These are phyloP conservation scores for Thielaviopsis musarum DNA, from an alignment of 2,329 filamentous ascomycete genomes.

Conservation along the genomic window DNA sequence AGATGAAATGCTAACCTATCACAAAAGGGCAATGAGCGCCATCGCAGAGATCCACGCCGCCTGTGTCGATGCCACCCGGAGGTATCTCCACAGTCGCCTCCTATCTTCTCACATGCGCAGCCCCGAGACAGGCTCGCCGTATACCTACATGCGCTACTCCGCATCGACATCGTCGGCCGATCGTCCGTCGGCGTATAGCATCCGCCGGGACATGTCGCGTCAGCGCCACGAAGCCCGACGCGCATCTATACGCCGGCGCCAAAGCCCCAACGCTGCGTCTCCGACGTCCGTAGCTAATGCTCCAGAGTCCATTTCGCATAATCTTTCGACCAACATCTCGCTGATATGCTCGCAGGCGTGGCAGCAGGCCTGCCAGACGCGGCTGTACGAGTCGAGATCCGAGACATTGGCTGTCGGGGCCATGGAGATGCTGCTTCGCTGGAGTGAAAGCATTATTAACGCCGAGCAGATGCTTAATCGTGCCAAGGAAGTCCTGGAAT, in stretches of 20 bases:
- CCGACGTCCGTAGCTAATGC: background rate
- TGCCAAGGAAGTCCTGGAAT: background rate
- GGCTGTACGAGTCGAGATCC: slow-evolving; percentile 17
- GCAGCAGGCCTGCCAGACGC: slow-evolving; percentile 18
- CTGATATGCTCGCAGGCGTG: slow-evolving; percentile 19
- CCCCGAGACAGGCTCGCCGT: slow-evolving; percentile 3
- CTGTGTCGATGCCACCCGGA: slow-evolving; percentile 15
- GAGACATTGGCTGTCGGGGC: slow-evolving; percentile 17
- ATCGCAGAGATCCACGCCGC: slow-evolving; percentile 14
- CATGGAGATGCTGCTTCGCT: slow-evolving; percentile 18
- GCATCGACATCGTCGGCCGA: background rate
- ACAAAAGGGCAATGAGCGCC: background rate
- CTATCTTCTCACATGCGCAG: slow-evolving; percentile 14
- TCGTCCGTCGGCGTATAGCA: background rate
- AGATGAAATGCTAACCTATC: background rate
- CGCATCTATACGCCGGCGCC: background rate
- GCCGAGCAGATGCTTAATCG: slow-evolving; percentile 16
- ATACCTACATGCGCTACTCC: background rate
- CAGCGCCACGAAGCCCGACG: background rate
- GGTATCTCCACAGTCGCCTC: slow-evolving; percentile 14
- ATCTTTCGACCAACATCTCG: slow-evolving; percentile 18
- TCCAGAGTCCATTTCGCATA: slow-evolving; percentile 12
- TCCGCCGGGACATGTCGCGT: background rate
- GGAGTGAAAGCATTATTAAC: slow-evolving; percentile 14
- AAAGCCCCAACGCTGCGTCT: background rate